These are phyloP conservation scores for Physcia stellaris DNA, from an alignment of 495 filamentous ascomycete species.

Conservation along the genomic window DNA sequence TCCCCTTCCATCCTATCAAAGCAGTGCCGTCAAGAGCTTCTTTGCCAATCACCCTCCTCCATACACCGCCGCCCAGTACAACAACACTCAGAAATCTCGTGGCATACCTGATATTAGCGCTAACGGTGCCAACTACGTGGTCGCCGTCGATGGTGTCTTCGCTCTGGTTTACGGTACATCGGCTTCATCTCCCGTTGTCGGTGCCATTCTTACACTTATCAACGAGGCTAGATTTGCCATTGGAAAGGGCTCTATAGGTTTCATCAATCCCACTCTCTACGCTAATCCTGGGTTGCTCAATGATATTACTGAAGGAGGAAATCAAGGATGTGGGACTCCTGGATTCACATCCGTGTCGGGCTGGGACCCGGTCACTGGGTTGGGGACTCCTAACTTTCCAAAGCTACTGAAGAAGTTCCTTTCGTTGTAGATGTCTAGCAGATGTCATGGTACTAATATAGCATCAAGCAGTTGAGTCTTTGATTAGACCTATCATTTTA, in stretches of 20 bases:
- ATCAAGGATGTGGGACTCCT: conserved; percentile 40
- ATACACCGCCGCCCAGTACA: conserved; percentile 33
- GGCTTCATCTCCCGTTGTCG: conserved; percentile 44
- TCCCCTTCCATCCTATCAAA: conserved; percentile 42
- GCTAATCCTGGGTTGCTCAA: conserved; percentile 44
- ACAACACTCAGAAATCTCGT: conserved; percentile 46
- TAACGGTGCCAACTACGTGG: conserved; percentile 42
- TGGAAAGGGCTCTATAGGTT: conserved; percentile 43
- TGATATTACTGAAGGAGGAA: conserved; percentile 47
- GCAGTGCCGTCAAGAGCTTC: conserved; percentile 34
- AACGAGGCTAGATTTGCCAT: conserved; percentile 46
- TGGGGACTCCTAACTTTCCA: conserved; percentile 43
- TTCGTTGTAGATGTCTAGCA: too few relatives aligned
- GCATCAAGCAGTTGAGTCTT: too few relatives aligned
- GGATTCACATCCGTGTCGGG: conserved; percentile 39
- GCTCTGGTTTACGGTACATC: conserved; percentile 39
- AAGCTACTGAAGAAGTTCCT: conserved; percentile 35
- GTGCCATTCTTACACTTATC: conserved; percentile 42
- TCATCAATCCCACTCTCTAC: conserved; percentile 50
- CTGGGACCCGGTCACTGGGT: conserved; percentile 53
- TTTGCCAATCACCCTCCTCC: conserved; percentile 31
- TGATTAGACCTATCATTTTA: conserved; percentile 1
- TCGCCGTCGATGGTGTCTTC: conserved; percentile 28
- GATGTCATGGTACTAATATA: too few relatives aligned
- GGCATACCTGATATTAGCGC: conserved; percentile 54